Conservation (phyloP, 805 yeast species). For the Saturnispora besseyi region DNA sequence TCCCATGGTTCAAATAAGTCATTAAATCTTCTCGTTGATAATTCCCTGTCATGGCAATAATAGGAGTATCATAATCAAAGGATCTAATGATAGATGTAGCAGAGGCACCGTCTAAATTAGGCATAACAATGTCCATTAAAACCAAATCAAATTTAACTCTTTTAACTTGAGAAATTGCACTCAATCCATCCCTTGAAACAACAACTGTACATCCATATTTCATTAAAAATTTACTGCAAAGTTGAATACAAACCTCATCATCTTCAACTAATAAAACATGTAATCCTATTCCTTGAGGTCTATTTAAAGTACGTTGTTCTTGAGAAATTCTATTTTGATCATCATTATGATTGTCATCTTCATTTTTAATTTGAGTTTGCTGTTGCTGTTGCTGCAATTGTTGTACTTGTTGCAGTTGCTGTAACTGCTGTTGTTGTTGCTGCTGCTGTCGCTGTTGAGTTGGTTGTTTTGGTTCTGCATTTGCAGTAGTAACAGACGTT, state of each 20-base stretch:
- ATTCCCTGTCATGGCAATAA: conserved; percentile 91
- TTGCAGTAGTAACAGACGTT: neutral
- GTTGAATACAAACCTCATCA: conserved; percentile 71
- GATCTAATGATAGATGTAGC: conserved; percentile 85
- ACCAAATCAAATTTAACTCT: conserved; percentile 66
- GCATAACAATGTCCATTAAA: conserved; percentile 85
- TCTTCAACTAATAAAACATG: conserved; percentile 75
- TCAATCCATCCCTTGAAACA: conserved; percentile 85
- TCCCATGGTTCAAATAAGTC: conserved; percentile 76
- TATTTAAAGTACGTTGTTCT: conserved; percentile 15
- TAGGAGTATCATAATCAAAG: conserved; percentile 78
- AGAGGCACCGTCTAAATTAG: conserved; percentile 79
- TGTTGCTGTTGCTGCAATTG: conserved; percentile 5
- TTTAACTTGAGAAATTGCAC: conserved; percentile 73
- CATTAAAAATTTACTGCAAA: conserved; percentile 72
- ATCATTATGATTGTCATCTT: neutral
- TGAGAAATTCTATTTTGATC: neutral
- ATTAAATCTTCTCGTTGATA: conserved; percentile 75
- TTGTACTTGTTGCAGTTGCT: neutral
- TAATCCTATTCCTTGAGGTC: conserved; percentile 34
- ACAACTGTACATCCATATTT: conserved; percentile 91
- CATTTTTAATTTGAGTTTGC: conserved; percentile 2
- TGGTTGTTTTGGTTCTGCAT: neutral
- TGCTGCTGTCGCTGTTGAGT: neutral
- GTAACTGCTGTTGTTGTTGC: conserved; percentile 3